Base-by-base conservation (phyloP, 257 asterid species). In the Handroanthus guayacan region DNA sequence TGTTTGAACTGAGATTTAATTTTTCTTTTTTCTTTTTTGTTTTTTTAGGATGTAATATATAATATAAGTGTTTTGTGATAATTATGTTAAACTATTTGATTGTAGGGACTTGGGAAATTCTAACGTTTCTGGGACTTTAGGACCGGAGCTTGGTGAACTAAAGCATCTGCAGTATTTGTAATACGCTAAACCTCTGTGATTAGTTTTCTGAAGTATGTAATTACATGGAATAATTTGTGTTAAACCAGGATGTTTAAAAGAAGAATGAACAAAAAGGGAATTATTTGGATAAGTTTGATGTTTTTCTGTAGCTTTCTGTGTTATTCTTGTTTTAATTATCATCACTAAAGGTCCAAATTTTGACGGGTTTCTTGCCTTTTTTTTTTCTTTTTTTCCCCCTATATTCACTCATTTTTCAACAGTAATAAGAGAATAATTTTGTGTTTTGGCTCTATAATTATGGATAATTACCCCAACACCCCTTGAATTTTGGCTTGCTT, bases 61-160 rank as follows among this genome's bases (percentile, higher is more conserved):
- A 11, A 6, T 68, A 38, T 8, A 11, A 9, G n/a, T 0, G 55
- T 9, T 54, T 48, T 66, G 20, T 73, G 16, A 14, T 70, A 9
- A 18, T 44, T 77, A 3, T 58, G 25, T 54, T 72, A 61, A 48
- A 73, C 47, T 11, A 34, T 67, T 69, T 72, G 39, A 72, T 73
- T 72, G 45, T 43, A 94, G 98, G 92, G 97, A 94, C 56, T 89
- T 94, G 94, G 98, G 98, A 14, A 92, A 89, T 84, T 86, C 93
- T n/a, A 94, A 94, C 82, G 84, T 94, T 58, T 90, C 97, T 76
- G 98, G 98, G 75, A 90, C 82, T 6, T 87, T 92, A 61, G 96
- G 93, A 5, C 88, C 97, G 18, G 97, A 94, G 86, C 90, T 94
- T 61, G 96, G 96, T 72, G 91, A 92, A 75, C 91, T 92, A 71